These are phyloP conservation scores for Ophiostoma novo-ulmi DNA, from an alignment of 2,329 filamentous ascomycete genomes.

Conservation along the genomic window DNA sequence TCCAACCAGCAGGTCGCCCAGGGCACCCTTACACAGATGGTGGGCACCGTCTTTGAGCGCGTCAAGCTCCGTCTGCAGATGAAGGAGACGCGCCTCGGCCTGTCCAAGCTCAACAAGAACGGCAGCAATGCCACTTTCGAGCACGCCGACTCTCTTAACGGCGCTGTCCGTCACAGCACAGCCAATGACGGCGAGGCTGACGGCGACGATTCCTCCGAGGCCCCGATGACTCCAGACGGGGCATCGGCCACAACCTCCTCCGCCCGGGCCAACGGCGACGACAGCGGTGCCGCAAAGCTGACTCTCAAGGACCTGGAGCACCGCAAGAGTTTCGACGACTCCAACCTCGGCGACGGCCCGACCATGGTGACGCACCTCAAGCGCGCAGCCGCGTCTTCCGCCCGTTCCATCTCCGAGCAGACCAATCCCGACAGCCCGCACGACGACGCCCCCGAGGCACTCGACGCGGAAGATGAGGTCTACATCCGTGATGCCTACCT, in stretches of 20 bases:
- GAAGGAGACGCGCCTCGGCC: conserved; percentile 70
- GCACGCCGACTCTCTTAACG: conserved; percentile 36
- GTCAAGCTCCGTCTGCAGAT: conserved; percentile 81
- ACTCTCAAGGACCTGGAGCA: conserved; percentile 63
- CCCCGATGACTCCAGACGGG: conserved; percentile 28
- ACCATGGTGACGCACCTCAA: conserved; percentile 62
- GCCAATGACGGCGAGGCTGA: conserved; percentile 31
- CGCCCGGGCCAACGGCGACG: conserved; percentile 23
- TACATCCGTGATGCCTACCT: conserved; percentile 96
- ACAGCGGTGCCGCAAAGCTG: conserved; percentile 45
- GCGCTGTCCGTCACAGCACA: conserved; percentile 30
- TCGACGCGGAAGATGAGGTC: conserved; percentile 81
- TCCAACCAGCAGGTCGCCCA: conserved; percentile 96
- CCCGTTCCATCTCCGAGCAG: conserved; percentile 49
- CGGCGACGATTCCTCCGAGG: conserved; percentile 34
- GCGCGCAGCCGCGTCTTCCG: conserved; percentile 32
- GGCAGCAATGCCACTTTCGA: conserved; percentile 51
- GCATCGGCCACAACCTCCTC: conserved; percentile 28
- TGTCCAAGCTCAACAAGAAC: conserved; percentile 48
- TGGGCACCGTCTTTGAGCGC: conserved; percentile 93
- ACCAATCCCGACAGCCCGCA: conserved; percentile 50
- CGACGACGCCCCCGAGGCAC: conserved; percentile 54
- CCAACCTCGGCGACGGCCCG: conserved; percentile 59
- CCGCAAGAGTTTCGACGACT: conserved; percentile 65
- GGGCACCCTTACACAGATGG: conserved; percentile 96